Percentiles rank a stretch among this genome's conserved stretches.
Conservation (phyloP, 176 grass and related monocot species). For the Paspalum notatum region DNA sequence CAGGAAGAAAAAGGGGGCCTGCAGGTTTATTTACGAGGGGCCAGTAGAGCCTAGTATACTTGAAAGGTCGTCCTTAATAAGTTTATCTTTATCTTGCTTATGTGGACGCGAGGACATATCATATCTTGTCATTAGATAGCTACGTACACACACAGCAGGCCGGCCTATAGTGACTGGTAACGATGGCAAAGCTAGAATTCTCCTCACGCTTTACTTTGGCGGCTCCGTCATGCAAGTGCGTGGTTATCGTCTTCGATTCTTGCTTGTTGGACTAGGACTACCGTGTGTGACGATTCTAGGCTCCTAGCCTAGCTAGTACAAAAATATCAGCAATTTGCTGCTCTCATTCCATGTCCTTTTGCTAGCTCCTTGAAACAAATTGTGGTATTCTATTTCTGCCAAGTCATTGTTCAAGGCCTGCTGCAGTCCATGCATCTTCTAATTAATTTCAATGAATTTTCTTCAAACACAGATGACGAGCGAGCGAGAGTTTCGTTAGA, state of each 20-base stretch:
- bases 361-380: neutral
- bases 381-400: neutral
- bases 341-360: constrained; percentile 28
- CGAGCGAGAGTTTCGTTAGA: too few relatives aligned
- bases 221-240: constrained; percentile 12
- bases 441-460: neutral
- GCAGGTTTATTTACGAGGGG: neutral
- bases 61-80: constrained; percentile 24
- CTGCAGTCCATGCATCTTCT: too few relatives aligned
- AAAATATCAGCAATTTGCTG: constrained; percentile 1
- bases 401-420: neutral
- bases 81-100: constrained; percentile 45
- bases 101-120: constrained; percentile 42
- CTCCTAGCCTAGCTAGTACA: too few relatives aligned
- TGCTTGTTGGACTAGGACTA: constrained; percentile 18
- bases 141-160: neutral
- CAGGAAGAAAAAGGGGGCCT: neutral
- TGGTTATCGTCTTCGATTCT: constrained; percentile 32
- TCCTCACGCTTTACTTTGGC: constrained; percentile 21
- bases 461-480: neutral
- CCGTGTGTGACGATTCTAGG: neutral
- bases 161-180: constrained; percentile 6
- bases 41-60: constrained; percentile 16
- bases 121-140: constrained; percentile 45
- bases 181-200: constrained; percentile 27